Conservation (phyloP, 169 alveolate species). For the Besnoitia besnoiti region DNA sequence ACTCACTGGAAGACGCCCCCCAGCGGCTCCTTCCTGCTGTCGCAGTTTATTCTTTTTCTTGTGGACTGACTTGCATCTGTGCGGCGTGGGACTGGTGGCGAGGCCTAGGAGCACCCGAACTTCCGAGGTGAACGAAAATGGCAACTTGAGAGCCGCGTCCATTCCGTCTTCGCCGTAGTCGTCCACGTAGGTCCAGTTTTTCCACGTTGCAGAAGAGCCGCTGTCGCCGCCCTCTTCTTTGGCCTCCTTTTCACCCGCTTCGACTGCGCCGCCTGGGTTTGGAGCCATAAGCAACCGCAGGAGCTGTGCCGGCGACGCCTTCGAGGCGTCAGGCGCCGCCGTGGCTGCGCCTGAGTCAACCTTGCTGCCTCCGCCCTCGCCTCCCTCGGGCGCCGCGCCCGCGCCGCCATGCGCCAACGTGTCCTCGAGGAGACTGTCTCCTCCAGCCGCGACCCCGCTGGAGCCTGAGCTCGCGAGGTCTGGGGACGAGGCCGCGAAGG, state of each 20-base stretch:
- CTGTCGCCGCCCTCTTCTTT: neutral
- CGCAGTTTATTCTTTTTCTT: too few relatives aligned
- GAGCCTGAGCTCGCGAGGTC: neutral
- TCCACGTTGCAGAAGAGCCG: neutral
- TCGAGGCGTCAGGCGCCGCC: too few relatives aligned
- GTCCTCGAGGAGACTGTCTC: neutral
- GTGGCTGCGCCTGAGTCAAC: neutral
- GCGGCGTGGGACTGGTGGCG: slow-evolving; percentile 20
- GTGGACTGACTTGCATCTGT: slow-evolving; percentile 29
- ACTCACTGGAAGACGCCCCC: too few relatives aligned
- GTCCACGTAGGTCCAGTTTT: slow-evolving; percentile 28
- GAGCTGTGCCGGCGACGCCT: neutral
- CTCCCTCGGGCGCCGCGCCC: neutral
- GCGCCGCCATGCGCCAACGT: neutral
- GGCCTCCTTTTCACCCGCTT: neutral
- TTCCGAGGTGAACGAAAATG: slow-evolving; percentile 2
- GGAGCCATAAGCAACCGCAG: neutral
- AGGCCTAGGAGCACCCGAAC: slow-evolving; percentile 35
- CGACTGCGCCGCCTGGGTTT: neutral
- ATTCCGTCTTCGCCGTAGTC: slow-evolving; percentile 16
- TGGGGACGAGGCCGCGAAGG: neutral
- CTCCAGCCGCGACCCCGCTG: neutral
- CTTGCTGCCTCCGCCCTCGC: neutral
- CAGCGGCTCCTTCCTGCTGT: too few relatives aligned
- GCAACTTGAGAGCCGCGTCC: neutral